These are phyloP conservation scores for Paecilomyces fulvus DNA, from an alignment of 2,329 filamentous ascomycete species.

Conservation along the genomic window DNA sequence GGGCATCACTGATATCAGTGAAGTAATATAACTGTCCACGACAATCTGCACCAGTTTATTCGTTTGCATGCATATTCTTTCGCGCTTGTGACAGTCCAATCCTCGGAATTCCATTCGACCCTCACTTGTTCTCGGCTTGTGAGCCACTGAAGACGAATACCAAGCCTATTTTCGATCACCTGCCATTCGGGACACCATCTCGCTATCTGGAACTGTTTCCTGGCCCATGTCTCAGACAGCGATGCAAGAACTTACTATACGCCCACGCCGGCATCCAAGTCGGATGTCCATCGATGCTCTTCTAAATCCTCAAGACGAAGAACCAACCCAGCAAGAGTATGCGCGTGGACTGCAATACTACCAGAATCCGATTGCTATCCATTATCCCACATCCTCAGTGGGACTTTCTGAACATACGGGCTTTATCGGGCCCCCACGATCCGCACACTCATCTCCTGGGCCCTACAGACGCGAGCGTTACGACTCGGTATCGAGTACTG, in stretches of 20 bases:
- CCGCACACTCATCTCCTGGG: slow-evolving; percentile 23
- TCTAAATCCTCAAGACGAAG: slow-evolving; percentile 5
- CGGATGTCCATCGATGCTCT: slow-evolving; percentile 10
- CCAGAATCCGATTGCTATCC: background rate
- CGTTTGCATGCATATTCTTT: background rate
- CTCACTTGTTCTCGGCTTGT: background rate
- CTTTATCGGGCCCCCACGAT: background rate
- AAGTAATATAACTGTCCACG: background rate
- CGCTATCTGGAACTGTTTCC: background rate
- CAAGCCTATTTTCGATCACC: background rate
- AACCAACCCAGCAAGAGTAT: background rate
- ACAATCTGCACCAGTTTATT: background rate
- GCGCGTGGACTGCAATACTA: slow-evolving; percentile 1
- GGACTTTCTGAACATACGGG: slow-evolving; percentile 1
- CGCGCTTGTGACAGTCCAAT: background rate
- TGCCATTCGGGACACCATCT: background rate
- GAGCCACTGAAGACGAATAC: background rate
- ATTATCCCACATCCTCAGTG: background rate
- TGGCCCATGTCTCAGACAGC: background rate
- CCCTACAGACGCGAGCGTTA: slow-evolving; percentile 32
- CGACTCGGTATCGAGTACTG: slow-evolving; percentile 33
- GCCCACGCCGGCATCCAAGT: background rate
- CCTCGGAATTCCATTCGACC: background rate
- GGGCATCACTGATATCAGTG: background rate
- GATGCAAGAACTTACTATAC: background rate